Evolutionary conservation across 441 rosid genomes (phyloP).

Genomic region (Arabidopsis hybrid): DNA sequence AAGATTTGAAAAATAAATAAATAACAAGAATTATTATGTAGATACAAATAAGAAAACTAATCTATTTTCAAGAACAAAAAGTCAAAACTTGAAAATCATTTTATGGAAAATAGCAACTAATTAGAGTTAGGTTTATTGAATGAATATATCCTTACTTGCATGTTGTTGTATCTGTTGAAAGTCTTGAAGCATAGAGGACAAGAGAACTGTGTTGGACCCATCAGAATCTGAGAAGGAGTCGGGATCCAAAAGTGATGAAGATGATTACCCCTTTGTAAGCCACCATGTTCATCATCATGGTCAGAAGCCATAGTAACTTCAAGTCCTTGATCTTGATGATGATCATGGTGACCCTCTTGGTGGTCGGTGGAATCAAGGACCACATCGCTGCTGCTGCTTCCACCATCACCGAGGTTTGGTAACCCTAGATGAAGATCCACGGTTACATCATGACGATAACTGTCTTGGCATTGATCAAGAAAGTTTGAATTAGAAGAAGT

Average conservation of each 20-base stretch:
- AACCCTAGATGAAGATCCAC: slow-evolving; percentile 94
- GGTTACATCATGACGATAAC: slow-evolving; percentile 51
- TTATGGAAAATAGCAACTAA: slow-evolving; percentile 23
- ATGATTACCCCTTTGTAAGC: slow-evolving; percentile 64
- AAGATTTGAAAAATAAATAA: slow-evolving; percentile 5
- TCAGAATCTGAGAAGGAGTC: slow-evolving; percentile 93
- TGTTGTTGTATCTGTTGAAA: slow-evolving; percentile 97
- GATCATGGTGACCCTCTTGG: slow-evolving; percentile 49
- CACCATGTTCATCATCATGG: slow-evolving; percentile 44
- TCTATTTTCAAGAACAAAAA: slow-evolving; percentile 27
- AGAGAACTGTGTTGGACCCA: slow-evolving; percentile 97
- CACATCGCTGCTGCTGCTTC: slow-evolving; percentile 50
- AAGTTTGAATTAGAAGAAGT: slow-evolving; percentile 38
- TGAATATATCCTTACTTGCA: slow-evolving; percentile 67
- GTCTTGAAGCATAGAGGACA: slow-evolving; percentile 97
- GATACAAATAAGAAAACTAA: background rate
- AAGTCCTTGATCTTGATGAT: slow-evolving; percentile 49
- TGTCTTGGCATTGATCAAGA: slow-evolving; percentile 37
- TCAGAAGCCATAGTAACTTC: slow-evolving; percentile 50
- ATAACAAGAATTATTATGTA: background rate
- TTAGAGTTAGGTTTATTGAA: slow-evolving; percentile 24
- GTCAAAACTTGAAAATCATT: slow-evolving; percentile 32
- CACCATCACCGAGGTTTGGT: slow-evolving; percentile 63
- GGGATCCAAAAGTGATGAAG: slow-evolving; percentile 89
- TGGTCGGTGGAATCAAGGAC: slow-evolving; percentile 39